A percentile compares a stretch with the other conserved stretches of the same genome.
Conservation (phyloP, 2,329 filamentous ascomycete genomes). For the Exophiala lecanii-corni region DNA sequence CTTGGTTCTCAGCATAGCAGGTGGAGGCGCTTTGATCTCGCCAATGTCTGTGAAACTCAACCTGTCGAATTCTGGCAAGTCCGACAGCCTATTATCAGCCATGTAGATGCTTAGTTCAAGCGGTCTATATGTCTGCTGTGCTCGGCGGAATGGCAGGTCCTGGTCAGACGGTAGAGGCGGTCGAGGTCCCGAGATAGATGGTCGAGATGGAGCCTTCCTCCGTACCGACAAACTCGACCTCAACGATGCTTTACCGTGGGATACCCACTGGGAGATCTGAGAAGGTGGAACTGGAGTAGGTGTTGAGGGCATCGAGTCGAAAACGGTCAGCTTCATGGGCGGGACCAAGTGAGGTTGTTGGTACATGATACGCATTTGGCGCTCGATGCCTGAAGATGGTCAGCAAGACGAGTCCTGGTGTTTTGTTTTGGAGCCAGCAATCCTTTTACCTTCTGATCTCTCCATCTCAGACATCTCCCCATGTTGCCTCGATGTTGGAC, state of each 20-base stretch:
- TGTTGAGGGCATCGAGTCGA: constrained; percentile 37
- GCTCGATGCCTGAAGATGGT: constrained; percentile 30
- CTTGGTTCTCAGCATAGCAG: constrained; percentile 28
- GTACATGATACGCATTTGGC: constrained; percentile 41
- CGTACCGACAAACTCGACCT: constrained; percentile 39
- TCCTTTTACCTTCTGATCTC: constrained; percentile 8
- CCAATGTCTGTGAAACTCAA: constrained; percentile 33
- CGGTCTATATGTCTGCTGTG: constrained; percentile 33
- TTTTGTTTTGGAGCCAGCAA: too few species aligned
- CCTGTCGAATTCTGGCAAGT: constrained; percentile 41
- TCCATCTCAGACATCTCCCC: neutral
- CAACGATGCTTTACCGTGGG: constrained; percentile 37
- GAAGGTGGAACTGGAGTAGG: constrained; percentile 32
- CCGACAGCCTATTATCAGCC: constrained; percentile 40
- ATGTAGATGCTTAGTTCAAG: constrained; percentile 46
- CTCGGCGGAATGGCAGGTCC: constrained; percentile 19
- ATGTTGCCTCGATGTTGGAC: constrained; percentile 3
- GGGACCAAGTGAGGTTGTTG: constrained; percentile 44
- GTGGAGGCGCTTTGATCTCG: constrained; percentile 32
- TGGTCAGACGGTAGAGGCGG: constrained; percentile 10
- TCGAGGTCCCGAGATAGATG: constrained; percentile 39
- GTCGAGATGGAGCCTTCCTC: constrained; percentile 31
- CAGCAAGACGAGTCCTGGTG: too few species aligned
- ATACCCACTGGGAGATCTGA: constrained; percentile 34
- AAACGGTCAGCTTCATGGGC: constrained; percentile 42